Conservation (phyloP, 2,329 filamentous ascomycete genomes). For the Ophiostoma ulmi region DNA sequence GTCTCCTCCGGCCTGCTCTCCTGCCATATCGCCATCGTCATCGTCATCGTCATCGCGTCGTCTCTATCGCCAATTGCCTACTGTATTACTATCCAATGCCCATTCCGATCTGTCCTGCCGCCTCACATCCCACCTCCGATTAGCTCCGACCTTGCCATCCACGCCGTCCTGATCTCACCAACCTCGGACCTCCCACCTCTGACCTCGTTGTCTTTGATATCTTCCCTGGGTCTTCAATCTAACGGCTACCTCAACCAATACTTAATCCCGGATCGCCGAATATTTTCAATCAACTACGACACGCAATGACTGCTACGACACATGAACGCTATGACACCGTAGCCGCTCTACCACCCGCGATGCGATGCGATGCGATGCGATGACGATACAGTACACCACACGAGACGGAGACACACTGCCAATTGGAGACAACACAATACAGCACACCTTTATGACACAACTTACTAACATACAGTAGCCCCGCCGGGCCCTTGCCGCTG, state of each 20-base stretch:
- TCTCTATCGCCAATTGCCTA: background rate
- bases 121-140: background rate
- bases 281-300: background rate
- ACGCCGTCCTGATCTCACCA: background rate
- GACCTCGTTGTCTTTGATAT: background rate
- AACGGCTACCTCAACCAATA: background rate
- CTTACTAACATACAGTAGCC: conserved; percentile 34
- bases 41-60: background rate
- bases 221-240: background rate
- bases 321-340: no score
- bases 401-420: background rate
- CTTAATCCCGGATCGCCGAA: background rate
- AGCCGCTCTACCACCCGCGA: no score
- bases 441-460: background rate
- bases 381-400: background rate
- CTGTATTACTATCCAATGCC: background rate
- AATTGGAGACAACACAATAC: background rate
- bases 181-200: background rate
- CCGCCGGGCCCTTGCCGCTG: conserved; percentile 45
- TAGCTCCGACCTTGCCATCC: conserved; percentile 4
- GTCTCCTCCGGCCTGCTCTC: background rate
- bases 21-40: background rate
- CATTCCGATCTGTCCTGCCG: background rate
- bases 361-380: background rate
- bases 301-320: background rate